phyloP scores from a whole-genome alignment of 345 rosid genomes.

The Euphorbia peplus region DNA sequence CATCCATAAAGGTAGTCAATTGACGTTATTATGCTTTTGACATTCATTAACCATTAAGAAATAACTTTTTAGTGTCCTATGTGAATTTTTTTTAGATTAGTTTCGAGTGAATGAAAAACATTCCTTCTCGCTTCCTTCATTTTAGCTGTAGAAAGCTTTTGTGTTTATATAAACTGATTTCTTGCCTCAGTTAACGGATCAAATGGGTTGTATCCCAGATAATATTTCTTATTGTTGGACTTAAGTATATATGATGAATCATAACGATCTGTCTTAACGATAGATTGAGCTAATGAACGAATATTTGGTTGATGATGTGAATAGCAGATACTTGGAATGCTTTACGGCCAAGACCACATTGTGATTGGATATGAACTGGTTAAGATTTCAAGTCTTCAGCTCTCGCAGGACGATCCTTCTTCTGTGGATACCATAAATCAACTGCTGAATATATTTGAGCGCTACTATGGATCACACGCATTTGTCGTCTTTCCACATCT shows the following conservation, averaged over 20 bases:
- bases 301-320: background rate
- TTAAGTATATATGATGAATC: too few relatives aligned
- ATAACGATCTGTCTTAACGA: too few relatives aligned
- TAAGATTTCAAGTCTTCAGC: constrained; percentile 68
- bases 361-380: constrained; percentile 76
- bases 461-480: constrained; percentile 57
- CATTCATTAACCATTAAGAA: background rate
- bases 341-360: constrained; percentile 58
- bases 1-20: constrained; percentile 51
- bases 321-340: constrained; percentile 61
- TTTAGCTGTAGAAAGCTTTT: background rate
- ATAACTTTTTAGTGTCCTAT: background rate
- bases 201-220: background rate
- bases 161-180: background rate
- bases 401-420: constrained; percentile 40
- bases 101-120: background rate
- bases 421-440: constrained; percentile 41
- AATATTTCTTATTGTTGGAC: background rate
- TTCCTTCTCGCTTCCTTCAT: background rate
- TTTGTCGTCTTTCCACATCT: constrained; percentile 45
- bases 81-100: background rate
- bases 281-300: too few relatives aligned
- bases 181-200: background rate
- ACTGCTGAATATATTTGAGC: constrained; percentile 37
- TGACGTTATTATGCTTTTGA: background rate